A percentile compares a stretch with the other conserved stretches of the same genome.
These are phyloP conservation scores for Cutaneotrichosporon spelunceum DNA, from an alignment of 1,284 basidiomycete species.

Conservation along the genomic window DNA sequence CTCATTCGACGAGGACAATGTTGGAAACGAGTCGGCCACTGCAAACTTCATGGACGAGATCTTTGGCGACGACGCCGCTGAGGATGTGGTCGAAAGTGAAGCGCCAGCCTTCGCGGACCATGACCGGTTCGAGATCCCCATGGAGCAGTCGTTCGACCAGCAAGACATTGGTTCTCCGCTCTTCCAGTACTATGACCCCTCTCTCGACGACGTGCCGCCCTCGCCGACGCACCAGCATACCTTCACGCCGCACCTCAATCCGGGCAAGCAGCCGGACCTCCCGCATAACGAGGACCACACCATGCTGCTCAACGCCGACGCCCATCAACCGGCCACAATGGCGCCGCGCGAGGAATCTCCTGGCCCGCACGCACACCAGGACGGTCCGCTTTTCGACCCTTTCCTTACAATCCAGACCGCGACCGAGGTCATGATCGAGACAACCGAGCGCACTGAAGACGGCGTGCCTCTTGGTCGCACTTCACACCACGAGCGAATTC, in stretches of 20 bases:
- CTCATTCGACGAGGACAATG: constrained; percentile 15
- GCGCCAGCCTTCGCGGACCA: constrained; percentile 38
- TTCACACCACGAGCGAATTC: constrained; percentile 57
- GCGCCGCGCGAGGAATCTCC: constrained; percentile 7
- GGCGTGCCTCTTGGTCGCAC: constrained; percentile 68
- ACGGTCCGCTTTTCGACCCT: constrained; percentile 48
- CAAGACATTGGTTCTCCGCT: constrained; percentile 29
- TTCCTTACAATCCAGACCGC: constrained; percentile 51
- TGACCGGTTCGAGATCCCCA: constrained; percentile 17
- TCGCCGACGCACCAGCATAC: constrained; percentile 19
- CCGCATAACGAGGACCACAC: constrained; percentile 34
- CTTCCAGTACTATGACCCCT: constrained; percentile 17
- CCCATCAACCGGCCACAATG: constrained; percentile 32
- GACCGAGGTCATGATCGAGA: constrained; percentile 34
- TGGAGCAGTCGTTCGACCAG: constrained; percentile 10
- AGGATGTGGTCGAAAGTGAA: constrained; percentile 38
- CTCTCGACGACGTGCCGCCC: constrained; percentile 13
- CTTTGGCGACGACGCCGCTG: constrained; percentile 43
- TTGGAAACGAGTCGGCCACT: constrained; percentile 41
- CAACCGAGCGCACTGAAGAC: constrained; percentile 57
- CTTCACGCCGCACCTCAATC: constrained; percentile 18
- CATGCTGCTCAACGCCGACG: constrained; percentile 46
- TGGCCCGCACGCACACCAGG: constrained; percentile 42
- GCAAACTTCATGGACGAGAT: constrained; percentile 51
- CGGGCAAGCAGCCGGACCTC: constrained; percentile 37